Conservation (phyloP, 805 yeast genomes). For the Pichia gijzeniarum region DNA sequence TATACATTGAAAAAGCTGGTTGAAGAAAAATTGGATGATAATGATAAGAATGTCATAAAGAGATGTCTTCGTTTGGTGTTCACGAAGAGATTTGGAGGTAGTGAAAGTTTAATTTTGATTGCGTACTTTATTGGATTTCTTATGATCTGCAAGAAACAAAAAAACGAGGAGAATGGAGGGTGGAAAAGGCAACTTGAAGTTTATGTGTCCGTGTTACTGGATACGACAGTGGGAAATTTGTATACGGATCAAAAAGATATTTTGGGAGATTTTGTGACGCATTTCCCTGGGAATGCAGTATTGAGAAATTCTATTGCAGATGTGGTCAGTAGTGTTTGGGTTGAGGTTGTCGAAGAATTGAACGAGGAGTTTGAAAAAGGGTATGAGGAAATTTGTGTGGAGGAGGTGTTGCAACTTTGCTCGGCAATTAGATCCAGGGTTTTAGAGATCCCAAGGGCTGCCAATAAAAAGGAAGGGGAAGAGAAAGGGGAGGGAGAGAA, state of each 20-base stretch:
- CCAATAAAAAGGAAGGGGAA: conserved; percentile 7
- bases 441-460: conserved; percentile 54
- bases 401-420: conserved; percentile 18
- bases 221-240: conserved; percentile 29
- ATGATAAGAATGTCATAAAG: conserved; percentile 18
- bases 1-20: conserved; percentile 22
- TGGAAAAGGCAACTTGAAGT: conserved; percentile 15
- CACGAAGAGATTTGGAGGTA: conserved; percentile 14
- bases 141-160: conserved; percentile 9
- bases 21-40: conserved; percentile 12
- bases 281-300: conserved; percentile 17
- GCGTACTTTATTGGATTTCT: conserved; percentile 22
- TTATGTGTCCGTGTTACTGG: conserved; percentile 31
- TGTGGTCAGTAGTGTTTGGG: conserved; percentile 12
- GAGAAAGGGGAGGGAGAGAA: no score
- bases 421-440: conserved; percentile 53
- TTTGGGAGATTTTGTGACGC: conserved; percentile 17
- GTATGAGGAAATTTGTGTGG: conserved; percentile 2
- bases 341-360: conserved; percentile 16
- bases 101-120: conserved; percentile 24
- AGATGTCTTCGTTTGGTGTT: conserved; percentile 11
- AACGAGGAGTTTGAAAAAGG: conserved; percentile 15
- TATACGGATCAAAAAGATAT: conserved; percentile 24
- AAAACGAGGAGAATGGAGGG: conserved; percentile 1
- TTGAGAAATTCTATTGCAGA: conserved; percentile 10